Evolutionary conservation across 1,284 basidiomycete species (phyloP), one percentile per base, ranked within the genome.

Genomic region (Moniliophthora roreri): DNA sequence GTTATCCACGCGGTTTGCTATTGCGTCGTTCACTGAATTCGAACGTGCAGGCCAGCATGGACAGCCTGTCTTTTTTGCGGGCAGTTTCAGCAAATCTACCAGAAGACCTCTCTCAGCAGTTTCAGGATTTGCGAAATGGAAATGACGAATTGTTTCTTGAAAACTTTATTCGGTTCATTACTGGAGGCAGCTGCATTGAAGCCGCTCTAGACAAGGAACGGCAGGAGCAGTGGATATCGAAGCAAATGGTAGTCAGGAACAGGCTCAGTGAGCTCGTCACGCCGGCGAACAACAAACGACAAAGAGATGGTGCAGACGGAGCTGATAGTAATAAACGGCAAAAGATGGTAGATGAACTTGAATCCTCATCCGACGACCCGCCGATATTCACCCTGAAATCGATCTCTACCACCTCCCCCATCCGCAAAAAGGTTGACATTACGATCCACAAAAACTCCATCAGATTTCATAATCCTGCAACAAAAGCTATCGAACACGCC

Each of bases 351-450:
- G 24, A 35, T 16, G 35, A 28, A 36, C 16, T 41, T 23, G 32
- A 42, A 42, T 34, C 11, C 20, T 24, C 28, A 8, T 38, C 53
- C 57, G 58, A 54, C 10, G 61, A 62, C 1, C 61, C 60, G 0
- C 74, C 81, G 0, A 57, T 78, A 4, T 84, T 77, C 67, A 80
- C 80, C 2, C 69, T 88, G 4, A 80, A 84, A 35, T 67, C 79
- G 23, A 66, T 88, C 46, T 87, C 85, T 20, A 71, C 78, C 10
- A 81, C 82, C 9, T 80, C 85, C 0, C 86, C 87, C n/a, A 64
- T 88, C 38, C 81, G 87, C 48, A 87, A 85, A 69, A 87, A 87
- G 59, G 76, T 84, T 20, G 79, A 87, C 60, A 75, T 89, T 57
- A 77, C 76, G 13, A 68, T 87, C 38, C 75, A 80, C 58, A 60